These are phyloP conservation scores for Gamsiella multidivaricata DNA, from an alignment of 192 early-diverging fungal genomes.

Conservation along the genomic window DNA sequence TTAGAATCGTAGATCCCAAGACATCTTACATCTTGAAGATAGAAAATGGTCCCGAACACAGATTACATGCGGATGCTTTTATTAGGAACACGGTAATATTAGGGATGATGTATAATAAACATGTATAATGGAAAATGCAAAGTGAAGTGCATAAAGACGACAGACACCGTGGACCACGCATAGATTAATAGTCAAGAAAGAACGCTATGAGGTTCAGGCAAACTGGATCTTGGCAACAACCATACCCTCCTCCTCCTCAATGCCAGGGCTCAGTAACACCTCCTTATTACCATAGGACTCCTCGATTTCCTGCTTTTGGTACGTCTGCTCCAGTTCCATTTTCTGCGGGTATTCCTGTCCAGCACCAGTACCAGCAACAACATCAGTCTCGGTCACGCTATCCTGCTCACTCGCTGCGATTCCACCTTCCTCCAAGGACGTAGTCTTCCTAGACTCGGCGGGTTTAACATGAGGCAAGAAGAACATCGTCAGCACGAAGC, in stretches of 20 bases:
- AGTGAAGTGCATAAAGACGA: no score
- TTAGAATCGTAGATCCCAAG: no score
- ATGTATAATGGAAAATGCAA: no score
- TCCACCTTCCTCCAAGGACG: conserved; percentile 34
- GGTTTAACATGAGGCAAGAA: conserved; percentile 46
- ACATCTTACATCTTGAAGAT: no score
- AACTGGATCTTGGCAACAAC: conserved; percentile 6
- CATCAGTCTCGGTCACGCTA: neutral
- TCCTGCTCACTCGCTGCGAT: conserved; percentile 8
- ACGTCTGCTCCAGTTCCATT: neutral
- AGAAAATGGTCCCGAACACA: no score
- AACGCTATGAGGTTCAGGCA: no score
- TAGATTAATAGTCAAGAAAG: no score
- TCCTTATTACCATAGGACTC: conserved; percentile 1
- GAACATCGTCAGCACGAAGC: conserved; percentile 23
- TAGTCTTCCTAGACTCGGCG: neutral
- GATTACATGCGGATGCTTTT: no score
- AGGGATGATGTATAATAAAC: no score
- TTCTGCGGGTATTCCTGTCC: neutral
- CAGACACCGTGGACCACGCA: no score
- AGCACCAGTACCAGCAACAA: neutral
- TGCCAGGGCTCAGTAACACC: neutral
- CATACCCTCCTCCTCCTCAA: neutral
- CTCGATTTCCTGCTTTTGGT: conserved; percentile 1
- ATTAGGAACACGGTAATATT: no score